These are phyloP conservation scores for Suillus placidus DNA, from an alignment of 768 basidiomycete genomes.

Conservation along the genomic window DNA sequence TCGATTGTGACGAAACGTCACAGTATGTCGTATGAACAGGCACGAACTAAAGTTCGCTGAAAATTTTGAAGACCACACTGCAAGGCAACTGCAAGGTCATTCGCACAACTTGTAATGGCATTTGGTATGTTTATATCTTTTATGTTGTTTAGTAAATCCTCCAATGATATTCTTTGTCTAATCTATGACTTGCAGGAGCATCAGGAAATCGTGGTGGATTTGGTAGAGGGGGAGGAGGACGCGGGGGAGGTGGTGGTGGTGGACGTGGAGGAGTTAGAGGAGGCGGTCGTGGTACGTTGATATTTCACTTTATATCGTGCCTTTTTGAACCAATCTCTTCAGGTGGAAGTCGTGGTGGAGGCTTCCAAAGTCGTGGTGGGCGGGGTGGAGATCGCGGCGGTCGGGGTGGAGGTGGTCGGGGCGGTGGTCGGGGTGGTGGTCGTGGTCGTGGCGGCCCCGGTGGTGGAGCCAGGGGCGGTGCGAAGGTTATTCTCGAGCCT, in stretches of 20 bases:
- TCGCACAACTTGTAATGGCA: slow-evolving; percentile 30
- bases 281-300: slow-evolving; percentile 40
- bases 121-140: slow-evolving; percentile 30
- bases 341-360: slow-evolving; percentile 35
- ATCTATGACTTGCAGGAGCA: slow-evolving; percentile 39
- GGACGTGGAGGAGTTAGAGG: slow-evolving; percentile 43
- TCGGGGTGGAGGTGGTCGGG: slow-evolving; percentile 39
- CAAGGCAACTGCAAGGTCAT: background rate
- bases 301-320: slow-evolving; percentile 13
- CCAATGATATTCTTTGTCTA: background rate
- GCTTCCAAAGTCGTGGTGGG: slow-evolving; percentile 34
- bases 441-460: slow-evolving; percentile 64
- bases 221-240: slow-evolving; percentile 45
- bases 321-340: slow-evolving; percentile 17
- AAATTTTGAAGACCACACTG: slow-evolving; percentile 4
- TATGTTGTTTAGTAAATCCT: background rate
- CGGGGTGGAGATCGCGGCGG: slow-evolving; percentile 40
- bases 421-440: slow-evolving; percentile 41
- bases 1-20: background rate
- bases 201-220: slow-evolving; percentile 81
- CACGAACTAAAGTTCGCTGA: background rate
- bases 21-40: background rate
- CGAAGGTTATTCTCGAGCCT: slow-evolving; percentile 91
- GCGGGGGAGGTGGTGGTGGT: slow-evolving; percentile 43
- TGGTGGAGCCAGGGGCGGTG: slow-evolving; percentile 77